Percentiles rank a stretch among this genome's conserved stretches.
Conservation (phyloP, 2,329 filamentous ascomycete genomes). For the Stemphylium lycopersici region DNA sequence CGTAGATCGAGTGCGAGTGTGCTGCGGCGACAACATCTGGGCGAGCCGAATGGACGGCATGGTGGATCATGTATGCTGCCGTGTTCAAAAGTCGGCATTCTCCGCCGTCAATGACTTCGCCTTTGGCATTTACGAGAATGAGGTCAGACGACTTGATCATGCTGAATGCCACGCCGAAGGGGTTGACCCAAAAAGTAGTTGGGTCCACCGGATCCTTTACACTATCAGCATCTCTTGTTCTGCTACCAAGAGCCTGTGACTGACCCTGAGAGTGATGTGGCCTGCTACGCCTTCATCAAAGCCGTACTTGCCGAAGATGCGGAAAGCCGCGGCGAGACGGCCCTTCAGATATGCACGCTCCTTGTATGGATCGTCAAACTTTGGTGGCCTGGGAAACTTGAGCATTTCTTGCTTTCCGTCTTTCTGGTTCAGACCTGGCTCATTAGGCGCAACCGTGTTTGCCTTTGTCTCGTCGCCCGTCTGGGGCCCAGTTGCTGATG, state of each 20-base stretch:
- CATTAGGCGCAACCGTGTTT: conserved; percentile 37
- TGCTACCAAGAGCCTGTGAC: conserved; percentile 1
- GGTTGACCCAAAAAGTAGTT: conserved; percentile 70
- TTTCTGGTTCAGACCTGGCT: conserved; percentile 39
- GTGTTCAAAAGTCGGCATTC: conserved; percentile 45
- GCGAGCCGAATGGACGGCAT: conserved; percentile 63
- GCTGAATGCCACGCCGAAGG: conserved; percentile 67
- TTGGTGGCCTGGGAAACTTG: conserved; percentile 39
- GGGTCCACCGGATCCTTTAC: conserved; percentile 62
- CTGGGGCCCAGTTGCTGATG: conserved; percentile 40
- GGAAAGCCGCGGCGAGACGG: conserved; percentile 46
- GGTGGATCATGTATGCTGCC: conserved; percentile 66
- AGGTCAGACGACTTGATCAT: conserved; percentile 69
- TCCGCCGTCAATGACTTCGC: conserved; percentile 69
- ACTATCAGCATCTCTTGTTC: conserved; percentile 3
- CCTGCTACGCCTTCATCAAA: conserved; percentile 61
- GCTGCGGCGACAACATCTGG: conserved; percentile 65
- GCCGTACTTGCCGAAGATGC: conserved; percentile 49
- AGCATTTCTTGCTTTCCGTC: conserved; percentile 33
- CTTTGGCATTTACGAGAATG: conserved; percentile 68
- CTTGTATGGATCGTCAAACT: conserved; percentile 47
- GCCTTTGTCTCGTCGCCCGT: conserved; percentile 33
- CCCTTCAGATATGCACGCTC: conserved; percentile 48
- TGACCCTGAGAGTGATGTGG: conserved; percentile 65
- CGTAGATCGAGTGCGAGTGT: conserved; percentile 65